These are phyloP conservation scores for Pisolithus albus DNA, from an alignment of 768 basidiomycete genomes.

Conservation along the genomic window DNA sequence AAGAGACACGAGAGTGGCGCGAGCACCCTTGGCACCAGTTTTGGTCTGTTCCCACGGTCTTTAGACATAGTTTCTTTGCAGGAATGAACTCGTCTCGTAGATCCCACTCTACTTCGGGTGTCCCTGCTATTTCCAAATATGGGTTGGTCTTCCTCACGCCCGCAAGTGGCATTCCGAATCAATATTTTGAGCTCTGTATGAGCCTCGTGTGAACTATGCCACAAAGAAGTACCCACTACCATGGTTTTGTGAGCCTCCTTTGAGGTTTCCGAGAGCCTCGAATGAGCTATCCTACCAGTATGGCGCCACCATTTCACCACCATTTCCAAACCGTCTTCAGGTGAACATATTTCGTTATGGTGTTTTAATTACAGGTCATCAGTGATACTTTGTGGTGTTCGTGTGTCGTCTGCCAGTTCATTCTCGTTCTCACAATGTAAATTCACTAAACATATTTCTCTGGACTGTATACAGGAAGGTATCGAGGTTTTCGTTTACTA, in stretches of 20 bases:
- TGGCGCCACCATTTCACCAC: background rate
- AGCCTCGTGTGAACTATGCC: background rate
- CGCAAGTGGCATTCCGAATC: background rate
- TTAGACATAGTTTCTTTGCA: background rate
- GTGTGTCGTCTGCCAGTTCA: background rate
- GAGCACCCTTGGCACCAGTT: conserved; percentile 2
- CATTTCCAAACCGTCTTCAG: background rate
- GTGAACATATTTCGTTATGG: background rate
- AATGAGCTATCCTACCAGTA: background rate
- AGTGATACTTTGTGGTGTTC: background rate
- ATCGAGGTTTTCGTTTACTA: too few relatives aligned
- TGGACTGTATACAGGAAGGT: too few relatives aligned
- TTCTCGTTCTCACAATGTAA: too few relatives aligned
- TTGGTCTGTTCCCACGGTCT: background rate
- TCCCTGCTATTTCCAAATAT: background rate
- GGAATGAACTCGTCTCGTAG: background rate
- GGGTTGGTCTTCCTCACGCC: background rate
- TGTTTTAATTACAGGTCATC: background rate
- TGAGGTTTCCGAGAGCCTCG: too few relatives aligned
- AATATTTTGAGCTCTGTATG: background rate
- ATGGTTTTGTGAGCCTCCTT: too few relatives aligned
- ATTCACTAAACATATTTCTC: too few relatives aligned
- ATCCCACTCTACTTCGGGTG: background rate
- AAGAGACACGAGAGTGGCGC: too few relatives aligned
- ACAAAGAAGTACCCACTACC: too few relatives aligned